A percentile compares a stretch with the other conserved stretches of the same genome.
These are phyloP conservation scores for Boletus barrowsii DNA, from an alignment of 768 basidiomycete species.

Conservation along the genomic window DNA sequence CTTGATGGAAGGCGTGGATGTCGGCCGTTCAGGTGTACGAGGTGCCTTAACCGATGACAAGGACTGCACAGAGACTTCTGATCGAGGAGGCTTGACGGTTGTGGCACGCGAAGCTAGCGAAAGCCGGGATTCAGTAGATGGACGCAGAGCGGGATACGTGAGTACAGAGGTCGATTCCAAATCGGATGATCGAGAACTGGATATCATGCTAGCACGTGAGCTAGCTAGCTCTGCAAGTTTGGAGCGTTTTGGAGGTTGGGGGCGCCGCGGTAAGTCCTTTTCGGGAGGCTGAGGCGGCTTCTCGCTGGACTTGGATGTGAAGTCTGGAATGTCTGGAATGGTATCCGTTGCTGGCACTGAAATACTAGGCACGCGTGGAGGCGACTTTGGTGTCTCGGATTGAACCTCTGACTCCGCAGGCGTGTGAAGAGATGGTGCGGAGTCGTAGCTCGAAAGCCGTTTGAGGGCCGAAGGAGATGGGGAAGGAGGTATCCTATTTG, in stretches of 20 bases:
- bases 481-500: constrained; percentile 60
- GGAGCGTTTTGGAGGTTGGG: constrained; percentile 45
- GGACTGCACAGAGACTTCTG: constrained; percentile 21
- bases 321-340: constrained; percentile 56
- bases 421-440: constrained; percentile 51
- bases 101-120: constrained; percentile 29
- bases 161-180: constrained; percentile 59
- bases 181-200: constrained; percentile 54
- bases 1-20: constrained; percentile 13
- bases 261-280: constrained; percentile 22
- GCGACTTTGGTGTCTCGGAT: constrained; percentile 35
- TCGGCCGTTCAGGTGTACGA: constrained; percentile 16
- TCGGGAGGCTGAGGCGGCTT: constrained; percentile 25
- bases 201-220: constrained; percentile 52
- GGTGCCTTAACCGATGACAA: constrained; percentile 21
- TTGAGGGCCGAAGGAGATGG: constrained; percentile 67
- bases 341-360: constrained; percentile 44
- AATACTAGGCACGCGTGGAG: constrained; percentile 42
- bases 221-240: constrained; percentile 69
- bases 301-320: constrained; percentile 44
- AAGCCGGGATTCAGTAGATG: constrained; percentile 54
- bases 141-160: constrained; percentile 70
- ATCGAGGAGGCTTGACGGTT: constrained; percentile 7
- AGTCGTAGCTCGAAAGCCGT: constrained; percentile 55
- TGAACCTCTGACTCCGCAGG: constrained; percentile 35